Conservation (phyloP, 2,329 filamentous ascomycete genomes). For the Neofusicoccum ribis region DNA sequence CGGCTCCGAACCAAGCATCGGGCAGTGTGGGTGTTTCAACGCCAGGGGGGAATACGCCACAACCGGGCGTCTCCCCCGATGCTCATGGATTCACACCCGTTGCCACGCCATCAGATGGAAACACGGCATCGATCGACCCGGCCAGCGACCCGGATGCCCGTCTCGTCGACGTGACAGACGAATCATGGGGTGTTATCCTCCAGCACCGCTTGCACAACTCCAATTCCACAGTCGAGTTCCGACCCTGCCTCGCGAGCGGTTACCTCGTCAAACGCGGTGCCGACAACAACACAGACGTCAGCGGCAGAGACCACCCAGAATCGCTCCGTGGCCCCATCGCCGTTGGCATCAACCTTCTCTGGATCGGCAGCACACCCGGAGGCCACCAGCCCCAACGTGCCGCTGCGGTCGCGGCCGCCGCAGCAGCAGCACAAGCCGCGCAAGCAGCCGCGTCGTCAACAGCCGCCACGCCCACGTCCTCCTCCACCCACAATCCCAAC, state of each 20-base stretch:
- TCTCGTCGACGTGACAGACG: slow-evolving; percentile 71
- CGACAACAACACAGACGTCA: slow-evolving; percentile 3
- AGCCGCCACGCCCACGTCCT: background rate
- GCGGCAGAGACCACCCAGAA: slow-evolving; percentile 24
- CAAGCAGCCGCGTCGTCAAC: background rate
- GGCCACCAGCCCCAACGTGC: slow-evolving; percentile 22
- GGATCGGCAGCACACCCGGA: slow-evolving; percentile 37
- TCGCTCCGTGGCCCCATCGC: slow-evolving; percentile 33
- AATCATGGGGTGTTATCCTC: slow-evolving; percentile 73
- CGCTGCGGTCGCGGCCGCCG: background rate
- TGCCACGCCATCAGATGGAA: slow-evolving; percentile 61
- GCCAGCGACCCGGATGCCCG: slow-evolving; percentile 62
- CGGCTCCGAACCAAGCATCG: slow-evolving; percentile 20
- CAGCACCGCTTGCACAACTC: slow-evolving; percentile 55
- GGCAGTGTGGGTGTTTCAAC: slow-evolving; percentile 12
- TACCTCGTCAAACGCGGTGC: slow-evolving; percentile 46
- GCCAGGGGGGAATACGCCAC: slow-evolving; percentile 33
- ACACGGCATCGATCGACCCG: slow-evolving; percentile 45
- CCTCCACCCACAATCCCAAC: slow-evolving; percentile 6
- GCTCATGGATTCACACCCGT: slow-evolving; percentile 58
- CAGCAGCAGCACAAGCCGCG: background rate
- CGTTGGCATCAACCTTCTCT: slow-evolving; percentile 47
- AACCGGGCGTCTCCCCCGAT: slow-evolving; percentile 38
- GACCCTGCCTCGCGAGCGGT: slow-evolving; percentile 43
- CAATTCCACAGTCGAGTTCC: slow-evolving; percentile 35